Base-by-base conservation (phyloP, 805 yeast genomes). In the Candida lessepsii region DNA sequence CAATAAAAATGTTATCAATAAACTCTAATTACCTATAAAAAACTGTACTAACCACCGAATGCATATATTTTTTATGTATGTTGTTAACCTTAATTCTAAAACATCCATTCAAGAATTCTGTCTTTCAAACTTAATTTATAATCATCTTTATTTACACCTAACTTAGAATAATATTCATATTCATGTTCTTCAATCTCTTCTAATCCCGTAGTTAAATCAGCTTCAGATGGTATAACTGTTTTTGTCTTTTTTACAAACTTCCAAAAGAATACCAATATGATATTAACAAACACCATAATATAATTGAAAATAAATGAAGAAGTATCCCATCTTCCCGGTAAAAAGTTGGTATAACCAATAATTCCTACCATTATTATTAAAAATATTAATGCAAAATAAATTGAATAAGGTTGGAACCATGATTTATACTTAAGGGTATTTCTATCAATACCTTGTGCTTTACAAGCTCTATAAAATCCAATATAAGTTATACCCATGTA, bases 311-410 rank as follows among this genome's bases (percentile, higher is more conserved):
- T 65, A 62, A 87, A 87, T 8, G 70, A 63, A 39, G 78, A 66
- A 13, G 71, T 70, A 17, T 67, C 57, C 90, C 93, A 86, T 4
- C n/a, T 31, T 15, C 47, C 49, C 9, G 81, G 80, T 33, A 82
- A 57, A 60, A 87, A 86, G 1, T 81, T 86, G 1, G 73, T 63
- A 62, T 84, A 87, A 2, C 95, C 95, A 61, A 59, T 77, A 60
- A 50, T 78, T 53, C 86, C 86, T 70, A 40, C 67, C 56, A 42
- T 70, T 16, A 62, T 58, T 56, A 63, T 56, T 37, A 64, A 50
- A 40, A 61, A 57, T 34, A 48, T 46, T 2, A 60, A 50, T 18
- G 66, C 57, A 38, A 63, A 47, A 32, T 50, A 56, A 16, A 60
- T 57, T 10, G 67, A 52, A 51, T 66, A 66, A 13, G 71, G 71